Base-by-base conservation (phyloP, 495 filamentous ascomycete genomes). In the Penicillium lividum region DNA sequence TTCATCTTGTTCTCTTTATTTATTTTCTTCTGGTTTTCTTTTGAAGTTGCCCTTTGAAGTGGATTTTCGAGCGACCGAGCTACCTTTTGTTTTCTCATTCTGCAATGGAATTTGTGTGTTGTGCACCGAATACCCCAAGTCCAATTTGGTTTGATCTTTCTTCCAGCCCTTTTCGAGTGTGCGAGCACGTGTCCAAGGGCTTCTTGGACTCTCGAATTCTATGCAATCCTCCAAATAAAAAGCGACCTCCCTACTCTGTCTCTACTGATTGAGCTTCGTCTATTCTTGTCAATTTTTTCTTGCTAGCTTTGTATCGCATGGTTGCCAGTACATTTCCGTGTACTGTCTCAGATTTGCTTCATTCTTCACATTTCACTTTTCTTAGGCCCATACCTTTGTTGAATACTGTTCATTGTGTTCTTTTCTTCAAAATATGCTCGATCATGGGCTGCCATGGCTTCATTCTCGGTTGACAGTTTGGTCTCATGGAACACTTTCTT, bases 21-120 rank as follows among this genome's bases (percentile, higher is more conserved):
- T 53, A 25, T 52, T 51, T 66, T 42, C 53, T 57, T 25, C 57
- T 55, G 54, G 57, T 50, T 62, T 57, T 58, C 59, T 56, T 60
- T 69, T 67, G 57, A 69, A 67, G 65, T 68, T 72, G 60, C 56
- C 60, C 53, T 57, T 58, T 51, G 53, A 64, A 73, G 68, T 74
- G 73, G 75, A 73, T 74, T 76, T 71, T 66, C 67, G 65, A 77
- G 74, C 74, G 74, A 74, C 67, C 70, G 61, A 70, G 71, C 64
- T 75, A 70, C 70, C 69, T 70, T 69, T 36, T 55, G 34, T 47
- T 16, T 50, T 31, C 33, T 38, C 22, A 68, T 69, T 72, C 65
- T 78, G 69, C 75, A 77, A 73, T 71, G 70, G 72, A 76, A 74
- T 75, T 73, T 73, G 76, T 75, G 74, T 74, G 69, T 77, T 77